phyloP scores from a whole-genome alignment of 176 grass and related monocot species.

The Carex scoparia region DNA sequence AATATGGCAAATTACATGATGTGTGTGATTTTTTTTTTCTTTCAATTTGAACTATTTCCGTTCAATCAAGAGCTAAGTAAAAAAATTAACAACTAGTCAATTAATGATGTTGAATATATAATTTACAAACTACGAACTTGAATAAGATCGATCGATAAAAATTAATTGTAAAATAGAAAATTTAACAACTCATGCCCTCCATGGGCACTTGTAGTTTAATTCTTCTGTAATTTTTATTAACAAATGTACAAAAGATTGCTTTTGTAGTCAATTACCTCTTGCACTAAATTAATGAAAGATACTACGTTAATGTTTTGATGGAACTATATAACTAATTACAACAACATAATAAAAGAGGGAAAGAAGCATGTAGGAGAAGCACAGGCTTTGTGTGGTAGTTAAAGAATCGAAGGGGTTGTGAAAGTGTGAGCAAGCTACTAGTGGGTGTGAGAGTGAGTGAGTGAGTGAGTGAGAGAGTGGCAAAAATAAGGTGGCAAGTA shows the following conservation, averaged over 20 bases:
- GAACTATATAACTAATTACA: background rate
- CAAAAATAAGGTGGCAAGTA: constrained; percentile 29
- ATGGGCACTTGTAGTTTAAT: too few relatives aligned
- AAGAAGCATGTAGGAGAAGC: constrained; percentile 17
- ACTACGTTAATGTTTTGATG: constrained; percentile 9
- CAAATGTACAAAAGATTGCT: background rate
- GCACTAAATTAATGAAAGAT: background rate
- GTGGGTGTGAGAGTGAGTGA: background rate
- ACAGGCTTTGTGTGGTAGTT: constrained; percentile 24
- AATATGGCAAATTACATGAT: background rate
- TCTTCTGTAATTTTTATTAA: background rate
- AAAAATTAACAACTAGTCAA: background rate
- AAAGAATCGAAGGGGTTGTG: background rate
- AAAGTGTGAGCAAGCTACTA: constrained; percentile 26
- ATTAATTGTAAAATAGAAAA: background rate
- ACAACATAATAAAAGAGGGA: background rate
- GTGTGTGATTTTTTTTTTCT: background rate
- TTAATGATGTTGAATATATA: background rate
- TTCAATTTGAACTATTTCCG: too few relatives aligned
- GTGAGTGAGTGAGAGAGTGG: constrained; percentile 25
- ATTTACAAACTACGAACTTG: background rate
- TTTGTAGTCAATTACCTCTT: background rate
- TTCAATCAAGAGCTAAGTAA: background rate
- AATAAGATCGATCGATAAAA: background rate
- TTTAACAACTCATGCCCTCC: too few relatives aligned